Percentiles rank a stretch among this genome's conserved stretches.
Evolutionary conservation across 2,329 filamentous ascomycete species (phyloP).

Genomic region (Pyricularia sp.): DNA sequence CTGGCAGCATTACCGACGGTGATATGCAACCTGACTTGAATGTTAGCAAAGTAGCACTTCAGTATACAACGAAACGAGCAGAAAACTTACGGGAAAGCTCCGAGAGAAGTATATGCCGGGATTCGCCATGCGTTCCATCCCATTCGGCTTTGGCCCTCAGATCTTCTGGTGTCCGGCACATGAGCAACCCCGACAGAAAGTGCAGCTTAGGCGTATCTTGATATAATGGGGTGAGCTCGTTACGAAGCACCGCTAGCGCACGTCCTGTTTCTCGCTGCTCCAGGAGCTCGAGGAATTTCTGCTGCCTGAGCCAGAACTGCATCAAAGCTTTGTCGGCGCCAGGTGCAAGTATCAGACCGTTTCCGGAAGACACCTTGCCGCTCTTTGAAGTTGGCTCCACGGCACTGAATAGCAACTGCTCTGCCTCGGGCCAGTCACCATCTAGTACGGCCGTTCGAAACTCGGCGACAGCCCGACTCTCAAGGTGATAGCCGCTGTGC

Average conservation of each 20-base stretch:
- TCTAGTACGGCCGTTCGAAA: conserved; percentile 73
- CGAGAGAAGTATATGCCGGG: conserved; percentile 65
- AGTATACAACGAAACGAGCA: background rate
- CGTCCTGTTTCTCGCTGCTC: conserved; percentile 64
- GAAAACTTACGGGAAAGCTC: conserved; percentile 65
- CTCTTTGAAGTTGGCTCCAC: conserved; percentile 11
- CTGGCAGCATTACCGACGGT: conserved; percentile 92
- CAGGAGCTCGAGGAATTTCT: conserved; percentile 89
- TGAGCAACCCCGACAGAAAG: conserved; percentile 78
- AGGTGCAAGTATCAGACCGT: conserved; percentile 65
- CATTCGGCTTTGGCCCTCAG: conserved; percentile 69
- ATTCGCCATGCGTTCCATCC: conserved; percentile 72
- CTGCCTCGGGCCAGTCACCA: conserved; percentile 79
- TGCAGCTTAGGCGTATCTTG: conserved; percentile 71
- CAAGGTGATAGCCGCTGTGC: conserved; percentile 81
- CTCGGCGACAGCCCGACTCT: conserved; percentile 75
- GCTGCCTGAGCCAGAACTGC: conserved; percentile 81
- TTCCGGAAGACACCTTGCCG: conserved; percentile 16
- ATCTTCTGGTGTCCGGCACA: conserved; percentile 74
- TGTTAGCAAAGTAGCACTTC: conserved; percentile 13
- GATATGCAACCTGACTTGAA: conserved; percentile 66
- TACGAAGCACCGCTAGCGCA: conserved; percentile 75
- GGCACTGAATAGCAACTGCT: conserved; percentile 62
- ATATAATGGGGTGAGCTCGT: conserved; percentile 78
- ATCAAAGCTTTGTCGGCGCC: conserved; percentile 70